Percentiles rank a stretch among this genome's conserved stretches.
These are phyloP conservation scores for Caloboletus firmus DNA, from an alignment of 1,284 basidiomycete genomes.

Conservation along the genomic window DNA sequence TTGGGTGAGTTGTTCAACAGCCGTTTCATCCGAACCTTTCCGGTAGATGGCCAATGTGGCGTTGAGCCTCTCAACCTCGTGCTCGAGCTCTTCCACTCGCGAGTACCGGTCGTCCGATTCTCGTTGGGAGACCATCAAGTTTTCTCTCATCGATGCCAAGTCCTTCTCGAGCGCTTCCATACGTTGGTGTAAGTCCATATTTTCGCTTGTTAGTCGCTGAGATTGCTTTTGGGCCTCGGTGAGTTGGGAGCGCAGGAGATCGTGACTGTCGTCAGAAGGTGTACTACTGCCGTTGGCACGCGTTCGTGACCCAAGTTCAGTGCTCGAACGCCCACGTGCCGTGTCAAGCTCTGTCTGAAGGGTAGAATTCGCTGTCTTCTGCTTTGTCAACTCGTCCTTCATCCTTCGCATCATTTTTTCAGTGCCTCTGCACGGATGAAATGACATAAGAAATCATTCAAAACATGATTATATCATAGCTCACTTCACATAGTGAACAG, in stretches of 20 bases:
- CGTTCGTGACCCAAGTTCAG: slow-evolving; percentile 56
- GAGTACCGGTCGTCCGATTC: slow-evolving; percentile 75
- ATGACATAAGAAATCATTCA: slow-evolving; percentile 19
- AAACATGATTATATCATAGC: slow-evolving; percentile 34
- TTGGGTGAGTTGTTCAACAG: slow-evolving; percentile 72
- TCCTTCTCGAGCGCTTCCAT: slow-evolving; percentile 76
- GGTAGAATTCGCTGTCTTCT: slow-evolving; percentile 76
- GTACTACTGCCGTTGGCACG: slow-evolving; percentile 80
- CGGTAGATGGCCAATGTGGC: slow-evolving; percentile 75
- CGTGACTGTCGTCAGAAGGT: slow-evolving; percentile 69
- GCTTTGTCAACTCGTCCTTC: slow-evolving; percentile 91
- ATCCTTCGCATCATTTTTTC: slow-evolving; percentile 99
- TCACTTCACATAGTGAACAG: slow-evolving; percentile 89
- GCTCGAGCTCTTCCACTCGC: slow-evolving; percentile 75
- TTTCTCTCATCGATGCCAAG: slow-evolving; percentile 69
- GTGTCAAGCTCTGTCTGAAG: slow-evolving; percentile 82
- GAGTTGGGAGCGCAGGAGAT: slow-evolving; percentile 66
- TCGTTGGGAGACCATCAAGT: slow-evolving; percentile 67
- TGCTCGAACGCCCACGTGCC: slow-evolving; percentile 54
- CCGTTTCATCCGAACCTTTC: slow-evolving; percentile 67
- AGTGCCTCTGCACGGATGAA: slow-evolving; percentile 70
- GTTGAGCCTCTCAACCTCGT: slow-evolving; percentile 78
- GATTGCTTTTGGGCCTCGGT: slow-evolving; percentile 71
- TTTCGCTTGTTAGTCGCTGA: slow-evolving; percentile 67
- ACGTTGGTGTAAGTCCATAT: slow-evolving; percentile 73